Conservation (phyloP, 2,329 filamentous ascomycete genomes). For the Hymenoscyphus repandus region DNA sequence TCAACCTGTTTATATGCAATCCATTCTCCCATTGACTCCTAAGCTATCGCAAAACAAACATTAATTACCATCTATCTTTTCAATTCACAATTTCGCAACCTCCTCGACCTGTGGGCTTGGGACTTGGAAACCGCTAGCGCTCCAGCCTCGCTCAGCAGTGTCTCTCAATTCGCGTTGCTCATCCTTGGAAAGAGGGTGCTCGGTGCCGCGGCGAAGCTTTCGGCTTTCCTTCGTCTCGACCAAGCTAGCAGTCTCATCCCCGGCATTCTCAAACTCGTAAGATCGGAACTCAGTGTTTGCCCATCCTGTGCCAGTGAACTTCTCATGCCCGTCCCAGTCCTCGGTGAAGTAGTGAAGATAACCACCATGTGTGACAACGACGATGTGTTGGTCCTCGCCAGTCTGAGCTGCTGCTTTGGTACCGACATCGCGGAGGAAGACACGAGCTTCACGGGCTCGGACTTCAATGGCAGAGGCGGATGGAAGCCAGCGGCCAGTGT, state of each 20-base stretch:
- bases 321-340: constrained; percentile 59
- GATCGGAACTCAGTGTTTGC: constrained; percentile 28
- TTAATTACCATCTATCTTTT: background rate
- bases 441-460: constrained; percentile 51
- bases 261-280: constrained; percentile 23
- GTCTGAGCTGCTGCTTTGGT: constrained; percentile 8
- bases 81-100: constrained; percentile 12
- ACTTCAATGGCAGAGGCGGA: constrained; percentile 14
- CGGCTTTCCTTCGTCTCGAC: constrained; percentile 26
- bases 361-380: constrained; percentile 76
- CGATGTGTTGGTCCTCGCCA: constrained; percentile 56
- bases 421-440: constrained; percentile 47
- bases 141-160: constrained; percentile 20
- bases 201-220: constrained; percentile 25
- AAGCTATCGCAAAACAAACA: background rate
- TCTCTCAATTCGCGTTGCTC: constrained; percentile 26
- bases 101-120: background rate
- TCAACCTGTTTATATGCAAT: background rate
- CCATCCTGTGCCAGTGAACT: constrained; percentile 29
- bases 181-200: constrained; percentile 2
- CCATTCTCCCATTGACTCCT: background rate
- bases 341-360: constrained; percentile 81
- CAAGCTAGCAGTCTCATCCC: constrained; percentile 20
- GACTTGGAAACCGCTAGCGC: constrained; percentile 17
- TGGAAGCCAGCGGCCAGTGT: constrained; percentile 36